Conservation (phyloP, 768 basidiomycete genomes). For the Lentinula guzmanii region DNA sequence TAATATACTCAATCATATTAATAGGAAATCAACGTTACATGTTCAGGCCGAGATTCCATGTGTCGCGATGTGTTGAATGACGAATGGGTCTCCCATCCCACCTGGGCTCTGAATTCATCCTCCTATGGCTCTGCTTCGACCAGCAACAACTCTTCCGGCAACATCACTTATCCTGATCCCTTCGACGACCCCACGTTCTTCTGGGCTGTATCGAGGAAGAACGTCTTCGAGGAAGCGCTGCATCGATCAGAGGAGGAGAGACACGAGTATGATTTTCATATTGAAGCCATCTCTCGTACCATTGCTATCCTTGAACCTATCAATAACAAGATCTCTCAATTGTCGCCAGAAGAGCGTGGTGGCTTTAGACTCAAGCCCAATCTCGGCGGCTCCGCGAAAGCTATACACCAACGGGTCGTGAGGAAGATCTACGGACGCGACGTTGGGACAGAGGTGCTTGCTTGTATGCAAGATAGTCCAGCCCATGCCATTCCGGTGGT, state of each 20-base stretch:
- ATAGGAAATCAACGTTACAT: conserved; percentile 82
- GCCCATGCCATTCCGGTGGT: conserved; percentile 87
- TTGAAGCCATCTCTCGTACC: conserved; percentile 90
- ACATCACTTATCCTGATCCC: conserved; percentile 2
- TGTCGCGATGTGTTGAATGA: conserved; percentile 95
- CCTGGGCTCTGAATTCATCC: conserved; percentile 49
- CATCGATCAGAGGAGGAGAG: conserved; percentile 97
- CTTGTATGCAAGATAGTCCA: conserved; percentile 91
- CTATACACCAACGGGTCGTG: conserved; percentile 87
- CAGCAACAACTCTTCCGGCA: not conserved
- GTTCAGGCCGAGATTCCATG: conserved; percentile 96
- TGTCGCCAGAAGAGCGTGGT: conserved; percentile 71
- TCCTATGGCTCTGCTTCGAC: not conserved
- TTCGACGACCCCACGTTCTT: conserved; percentile 87
- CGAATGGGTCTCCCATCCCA: conserved; percentile 97
- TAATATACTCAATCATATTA: not conserved
- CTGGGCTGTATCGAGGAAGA: conserved; percentile 78
- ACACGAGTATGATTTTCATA: conserved; percentile 98
- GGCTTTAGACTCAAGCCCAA: conserved; percentile 87
- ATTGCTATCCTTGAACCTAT: conserved; percentile 90
- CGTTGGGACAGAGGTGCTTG: conserved; percentile 72
- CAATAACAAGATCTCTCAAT: conserved; percentile 76
- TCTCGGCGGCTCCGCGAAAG: conserved; percentile 80
- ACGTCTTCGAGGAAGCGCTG: conserved; percentile 92
- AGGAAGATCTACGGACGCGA: conserved; percentile 97